Evolutionary conservation across 257 asterid species (phyloP).

Genomic region (Primulina huaijiensis): DNA sequence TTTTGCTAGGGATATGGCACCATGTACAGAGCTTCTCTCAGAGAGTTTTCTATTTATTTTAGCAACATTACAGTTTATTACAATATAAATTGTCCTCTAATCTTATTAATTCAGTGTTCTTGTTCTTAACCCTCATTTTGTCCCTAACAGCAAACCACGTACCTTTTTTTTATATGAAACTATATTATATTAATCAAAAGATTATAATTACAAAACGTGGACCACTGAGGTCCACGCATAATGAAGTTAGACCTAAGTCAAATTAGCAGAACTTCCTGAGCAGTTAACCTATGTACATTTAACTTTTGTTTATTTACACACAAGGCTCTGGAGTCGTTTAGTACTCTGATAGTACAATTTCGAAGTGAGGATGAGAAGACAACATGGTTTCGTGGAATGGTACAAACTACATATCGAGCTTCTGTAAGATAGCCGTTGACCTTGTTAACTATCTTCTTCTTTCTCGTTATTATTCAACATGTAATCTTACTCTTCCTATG

Average conservation of each 20-base stretch:
- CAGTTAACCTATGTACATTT: constrained; percentile 16
- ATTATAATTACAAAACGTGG: too few relatives aligned
- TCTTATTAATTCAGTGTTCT: too few relatives aligned
- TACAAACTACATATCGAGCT: constrained; percentile 90
- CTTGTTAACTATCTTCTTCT: constrained; percentile 23
- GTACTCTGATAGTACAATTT: constrained; percentile 80
- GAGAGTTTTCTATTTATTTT: too few relatives aligned
- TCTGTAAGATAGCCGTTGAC: constrained; percentile 64
- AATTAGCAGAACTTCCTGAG: constrained; percentile 10
- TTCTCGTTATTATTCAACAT: constrained; percentile 14
- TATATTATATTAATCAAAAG: too few relatives aligned
- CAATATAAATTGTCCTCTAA: too few relatives aligned
- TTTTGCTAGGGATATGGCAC: too few relatives aligned
- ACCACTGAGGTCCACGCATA: too few relatives aligned
- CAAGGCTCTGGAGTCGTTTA: constrained; percentile 89
- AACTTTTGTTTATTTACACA: constrained; percentile 27
- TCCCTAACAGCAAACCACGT: too few relatives aligned
- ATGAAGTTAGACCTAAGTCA: background rate
- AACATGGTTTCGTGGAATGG: constrained; percentile 80
- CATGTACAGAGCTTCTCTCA: too few relatives aligned
- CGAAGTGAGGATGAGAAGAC: constrained; percentile 72
- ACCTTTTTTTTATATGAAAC: too few relatives aligned
- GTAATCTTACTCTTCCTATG: constrained; percentile 22
- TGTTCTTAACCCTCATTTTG: too few relatives aligned
- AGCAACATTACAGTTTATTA: too few relatives aligned